Percentiles rank a stretch among this genome's conserved stretches.
Conservation (phyloP, 176 grass and related monocot genomes). For the Juncus effusus region DNA sequence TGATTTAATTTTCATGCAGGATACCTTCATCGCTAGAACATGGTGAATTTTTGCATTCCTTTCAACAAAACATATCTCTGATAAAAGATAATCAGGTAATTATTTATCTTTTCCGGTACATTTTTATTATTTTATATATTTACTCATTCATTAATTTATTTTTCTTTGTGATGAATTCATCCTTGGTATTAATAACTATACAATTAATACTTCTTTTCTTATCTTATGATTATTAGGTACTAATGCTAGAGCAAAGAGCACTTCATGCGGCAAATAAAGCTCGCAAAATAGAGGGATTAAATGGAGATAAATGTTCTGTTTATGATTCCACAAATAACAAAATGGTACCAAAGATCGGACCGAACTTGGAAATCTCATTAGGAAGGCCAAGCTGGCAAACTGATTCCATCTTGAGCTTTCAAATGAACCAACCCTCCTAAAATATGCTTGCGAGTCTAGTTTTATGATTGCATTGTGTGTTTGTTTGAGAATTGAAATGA, state of each 20-base stretch:
- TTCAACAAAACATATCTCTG: too few species aligned
- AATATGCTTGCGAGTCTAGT: neutral
- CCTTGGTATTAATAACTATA: too few species aligned
- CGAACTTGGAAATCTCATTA: constrained; percentile 75
- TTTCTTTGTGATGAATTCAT: too few species aligned
- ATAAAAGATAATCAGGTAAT: too few species aligned
- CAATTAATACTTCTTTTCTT: neutral
- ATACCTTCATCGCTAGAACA: too few species aligned
- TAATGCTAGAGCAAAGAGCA: constrained; percentile 19
- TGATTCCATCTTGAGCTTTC: constrained; percentile 25
- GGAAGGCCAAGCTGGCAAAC: constrained; percentile 64
- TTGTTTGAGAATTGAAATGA: too few species aligned
- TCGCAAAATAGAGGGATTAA: constrained; percentile 10
- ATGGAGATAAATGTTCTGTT: neutral
- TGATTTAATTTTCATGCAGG: too few species aligned
- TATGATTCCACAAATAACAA: constrained; percentile 14
- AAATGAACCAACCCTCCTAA: constrained; percentile 15
- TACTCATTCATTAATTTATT: constrained; percentile 9
- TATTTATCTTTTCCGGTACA: constrained; percentile 1
- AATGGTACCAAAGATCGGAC: constrained; percentile 30
- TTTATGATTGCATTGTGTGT: constrained; percentile 10
- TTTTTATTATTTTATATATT: neutral
- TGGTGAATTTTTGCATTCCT: too few species aligned
- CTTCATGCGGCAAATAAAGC: constrained; percentile 5
- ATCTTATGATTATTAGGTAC: constrained; percentile 16